Evolutionary conservation across 169 alveolate species (phyloP).

Genomic region (Plasmodium cynomolgi): DNA sequence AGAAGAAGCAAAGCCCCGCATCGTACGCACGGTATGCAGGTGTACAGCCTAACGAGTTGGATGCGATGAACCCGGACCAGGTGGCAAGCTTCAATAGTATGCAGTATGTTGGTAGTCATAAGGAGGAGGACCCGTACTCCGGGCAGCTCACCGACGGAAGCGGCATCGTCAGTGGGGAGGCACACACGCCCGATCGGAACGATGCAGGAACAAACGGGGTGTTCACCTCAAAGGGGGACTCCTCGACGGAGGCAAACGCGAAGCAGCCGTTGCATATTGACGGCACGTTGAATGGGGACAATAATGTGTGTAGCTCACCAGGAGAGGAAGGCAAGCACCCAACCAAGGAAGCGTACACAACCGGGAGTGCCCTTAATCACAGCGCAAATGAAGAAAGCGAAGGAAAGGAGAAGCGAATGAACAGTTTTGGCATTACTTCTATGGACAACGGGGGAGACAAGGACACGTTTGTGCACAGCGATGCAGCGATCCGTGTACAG

Average conservation of each 20-base stretch:
- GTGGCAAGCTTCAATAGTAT: not conserved
- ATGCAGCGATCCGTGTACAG: not conserved
- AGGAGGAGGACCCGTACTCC: not conserved
- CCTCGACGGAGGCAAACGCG: not conserved
- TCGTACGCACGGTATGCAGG: not conserved
- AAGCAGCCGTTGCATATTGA: not conserved
- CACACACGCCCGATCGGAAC: not conserved
- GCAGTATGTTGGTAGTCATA: not conserved
- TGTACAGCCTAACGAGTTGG: not conserved
- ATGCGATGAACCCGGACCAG: not conserved
- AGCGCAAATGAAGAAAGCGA: not conserved
- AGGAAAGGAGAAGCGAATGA: not conserved
- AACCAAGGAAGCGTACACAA: not conserved
- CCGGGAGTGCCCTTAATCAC: not conserved
- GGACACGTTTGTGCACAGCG: not conserved
- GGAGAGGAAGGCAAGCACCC: not conserved
- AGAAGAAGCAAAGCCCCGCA: not conserved
- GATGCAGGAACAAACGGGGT: not conserved
- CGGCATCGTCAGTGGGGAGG: not conserved
- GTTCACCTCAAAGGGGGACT: not conserved
- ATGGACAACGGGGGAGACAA: not conserved
- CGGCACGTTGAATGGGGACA: not conserved
- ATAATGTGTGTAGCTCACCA: not conserved
- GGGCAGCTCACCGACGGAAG: not conserved
- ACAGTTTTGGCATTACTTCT: not conserved